Percentiles rank a stretch among this genome's conserved stretches.
Conservation (phyloP, 2,329 filamentous ascomycete genomes). For the Ophiostoma ulmi region DNA sequence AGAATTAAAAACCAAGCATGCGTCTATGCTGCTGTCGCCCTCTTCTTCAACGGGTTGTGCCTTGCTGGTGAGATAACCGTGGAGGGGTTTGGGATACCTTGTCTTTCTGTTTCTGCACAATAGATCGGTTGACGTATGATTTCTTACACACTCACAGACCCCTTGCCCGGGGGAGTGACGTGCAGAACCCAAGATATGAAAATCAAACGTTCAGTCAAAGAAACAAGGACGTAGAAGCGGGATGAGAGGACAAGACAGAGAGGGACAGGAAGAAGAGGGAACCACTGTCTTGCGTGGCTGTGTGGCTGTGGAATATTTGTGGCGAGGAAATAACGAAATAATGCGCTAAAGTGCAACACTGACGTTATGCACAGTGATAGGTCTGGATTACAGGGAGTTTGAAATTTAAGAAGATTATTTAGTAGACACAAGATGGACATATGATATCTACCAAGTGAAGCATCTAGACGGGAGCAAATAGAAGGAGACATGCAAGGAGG, state of each 20-base stretch:
- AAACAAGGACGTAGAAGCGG: not conserved
- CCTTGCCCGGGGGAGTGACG: not conserved
- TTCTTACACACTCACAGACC: not conserved
- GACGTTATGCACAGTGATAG: not conserved
- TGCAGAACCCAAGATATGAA: not conserved
- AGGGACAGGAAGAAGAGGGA: not conserved
- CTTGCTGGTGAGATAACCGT: not conserved
- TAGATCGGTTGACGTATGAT: not conserved
- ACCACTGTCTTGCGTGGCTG: constrained; percentile 4
- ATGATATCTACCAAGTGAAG: not conserved
- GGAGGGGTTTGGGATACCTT: not conserved
- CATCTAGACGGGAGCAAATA: not conserved
- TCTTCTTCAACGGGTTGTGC: not conserved
- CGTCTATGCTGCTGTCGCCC: not conserved
- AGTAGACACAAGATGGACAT: not conserved
- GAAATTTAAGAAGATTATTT: not conserved
- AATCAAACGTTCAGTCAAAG: not conserved
- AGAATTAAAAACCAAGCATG: not conserved
- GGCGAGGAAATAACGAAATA: not conserved
- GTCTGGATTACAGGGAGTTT: not conserved
- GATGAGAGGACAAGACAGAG: not conserved
- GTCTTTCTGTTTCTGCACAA: constrained; percentile 2
- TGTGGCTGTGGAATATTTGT: not conserved
- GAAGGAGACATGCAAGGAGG: not conserved
- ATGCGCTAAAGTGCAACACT: not conserved